Evolutionary conservation across 495 filamentous ascomycete species (phyloP).

Genomic region (Penicillium steckii): DNA sequence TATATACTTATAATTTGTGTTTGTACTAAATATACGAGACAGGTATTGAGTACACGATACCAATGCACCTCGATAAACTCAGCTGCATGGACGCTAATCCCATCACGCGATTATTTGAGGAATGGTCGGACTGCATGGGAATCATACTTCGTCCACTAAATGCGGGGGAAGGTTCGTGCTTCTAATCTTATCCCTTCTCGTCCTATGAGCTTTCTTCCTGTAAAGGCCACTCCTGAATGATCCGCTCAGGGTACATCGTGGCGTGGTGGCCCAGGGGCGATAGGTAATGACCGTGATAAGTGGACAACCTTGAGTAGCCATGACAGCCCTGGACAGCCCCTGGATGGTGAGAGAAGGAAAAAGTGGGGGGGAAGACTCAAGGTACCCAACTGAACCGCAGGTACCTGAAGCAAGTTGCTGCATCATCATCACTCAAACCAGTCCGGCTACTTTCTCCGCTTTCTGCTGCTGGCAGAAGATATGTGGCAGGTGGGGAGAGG

Average conservation of each 20-base stretch:
- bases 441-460: not conserved
- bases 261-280: not conserved
- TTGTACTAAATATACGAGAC: too few species aligned
- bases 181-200: constrained; percentile 1
- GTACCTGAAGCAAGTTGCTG: not conserved
- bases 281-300: not conserved
- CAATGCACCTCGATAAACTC: constrained; percentile 1
- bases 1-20: too few species aligned
- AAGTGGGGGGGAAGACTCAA: not conserved
- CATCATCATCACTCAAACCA: not conserved
- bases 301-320: not conserved
- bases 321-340: too few species aligned
- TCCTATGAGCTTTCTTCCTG: not conserved
- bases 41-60: too few species aligned
- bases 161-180: constrained; percentile 13
- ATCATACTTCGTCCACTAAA: constrained; percentile 3
- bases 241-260: constrained; percentile 1
- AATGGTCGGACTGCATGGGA: constrained; percentile 4
- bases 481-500: not conserved
- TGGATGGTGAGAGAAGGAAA: too few species aligned
- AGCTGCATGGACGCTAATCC: not conserved
- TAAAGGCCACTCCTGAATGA: not conserved
- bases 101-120: constrained; percentile 13
- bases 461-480: not conserved
- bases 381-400: not conserved